phyloP scores from a whole-genome alignment of 208 protist species.

The Strigomonas oncopelti region DNA sequence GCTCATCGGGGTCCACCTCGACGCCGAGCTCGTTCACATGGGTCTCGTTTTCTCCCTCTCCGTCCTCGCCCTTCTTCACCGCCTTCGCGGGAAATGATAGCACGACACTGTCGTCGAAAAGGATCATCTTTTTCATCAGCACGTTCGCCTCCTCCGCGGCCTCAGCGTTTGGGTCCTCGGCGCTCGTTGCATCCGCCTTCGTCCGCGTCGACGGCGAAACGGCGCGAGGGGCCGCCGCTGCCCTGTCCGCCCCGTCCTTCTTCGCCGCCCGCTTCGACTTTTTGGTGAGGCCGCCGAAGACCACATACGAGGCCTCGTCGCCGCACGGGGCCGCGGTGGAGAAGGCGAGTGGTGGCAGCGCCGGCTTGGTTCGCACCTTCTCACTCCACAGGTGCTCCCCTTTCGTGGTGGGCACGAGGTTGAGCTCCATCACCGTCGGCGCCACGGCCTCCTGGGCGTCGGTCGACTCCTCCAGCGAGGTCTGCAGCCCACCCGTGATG shows the following conservation, averaged over 20 bases:
- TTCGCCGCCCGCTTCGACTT: conserved; percentile 17
- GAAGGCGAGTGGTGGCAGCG: conserved; percentile 68
- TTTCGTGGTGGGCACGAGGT: conserved; percentile 48
- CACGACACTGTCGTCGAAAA: conserved; percentile 61
- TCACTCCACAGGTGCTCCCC: conserved; percentile 60
- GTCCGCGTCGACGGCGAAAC: neutral
- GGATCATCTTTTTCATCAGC: conserved; percentile 26
- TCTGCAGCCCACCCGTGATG: conserved; percentile 65
- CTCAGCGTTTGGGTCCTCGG: conserved; percentile 8
- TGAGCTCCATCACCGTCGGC: conserved; percentile 48
- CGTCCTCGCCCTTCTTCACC: conserved; percentile 11
- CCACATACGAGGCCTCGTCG: conserved; percentile 70
- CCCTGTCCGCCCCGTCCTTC: conserved; percentile 9
- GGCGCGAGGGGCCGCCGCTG: neutral
- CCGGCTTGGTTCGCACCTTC: conserved; percentile 23
- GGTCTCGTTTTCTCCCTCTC: conserved; percentile 20
- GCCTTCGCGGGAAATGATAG: conserved; percentile 52
- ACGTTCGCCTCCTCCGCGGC: conserved; percentile 6
- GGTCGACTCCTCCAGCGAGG: conserved; percentile 36
- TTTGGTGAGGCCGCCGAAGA: conserved; percentile 70
- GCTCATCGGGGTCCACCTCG: conserved; percentile 59
- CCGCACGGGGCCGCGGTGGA: conserved; percentile 53
- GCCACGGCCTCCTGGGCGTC: conserved; percentile 10
- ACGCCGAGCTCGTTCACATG: conserved; percentile 63
- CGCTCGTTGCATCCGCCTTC: neutral